A percentile compares a stretch with the other conserved stretches of the same genome.
phyloP scores from a whole-genome alignment of 208 protist species.

The Naegleria lovaniensis region DNA sequence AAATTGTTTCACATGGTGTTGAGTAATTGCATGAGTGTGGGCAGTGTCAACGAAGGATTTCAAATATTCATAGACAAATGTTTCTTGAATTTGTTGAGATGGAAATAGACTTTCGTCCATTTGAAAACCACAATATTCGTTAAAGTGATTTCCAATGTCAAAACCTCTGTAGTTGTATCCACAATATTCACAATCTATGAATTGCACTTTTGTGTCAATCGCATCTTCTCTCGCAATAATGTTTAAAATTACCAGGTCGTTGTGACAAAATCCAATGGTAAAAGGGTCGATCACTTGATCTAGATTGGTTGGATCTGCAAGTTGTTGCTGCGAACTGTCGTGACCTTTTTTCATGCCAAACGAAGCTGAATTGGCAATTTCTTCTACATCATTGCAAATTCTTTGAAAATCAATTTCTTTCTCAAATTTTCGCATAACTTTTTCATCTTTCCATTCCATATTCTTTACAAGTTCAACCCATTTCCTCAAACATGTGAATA shows the following conservation, averaged over 20 bases:
- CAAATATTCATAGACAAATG: constrained; percentile 68
- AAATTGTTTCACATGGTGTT: no score
- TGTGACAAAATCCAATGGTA: constrained; percentile 10
- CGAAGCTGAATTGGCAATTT: no score
- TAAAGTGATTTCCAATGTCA: constrained; percentile 82
- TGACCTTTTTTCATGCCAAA: no score
- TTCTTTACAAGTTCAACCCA: not conserved
- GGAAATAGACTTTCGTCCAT: constrained; percentile 65
- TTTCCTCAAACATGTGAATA: not conserved
- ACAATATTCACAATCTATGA: constrained; percentile 86
- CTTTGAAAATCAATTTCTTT: not conserved
- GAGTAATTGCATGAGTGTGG: no score
- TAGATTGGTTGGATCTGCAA: not conserved
- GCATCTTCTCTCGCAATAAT: not conserved
- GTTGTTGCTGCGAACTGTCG: no score
- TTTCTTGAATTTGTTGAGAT: constrained; percentile 53
- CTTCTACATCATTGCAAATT: not conserved
- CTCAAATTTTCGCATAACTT: not conserved
- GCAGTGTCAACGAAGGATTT: not conserved
- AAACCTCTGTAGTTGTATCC: constrained; percentile 72
- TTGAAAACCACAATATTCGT: constrained; percentile 76
- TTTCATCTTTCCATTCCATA: not conserved
- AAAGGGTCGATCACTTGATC: not conserved
- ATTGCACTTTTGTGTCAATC: constrained; percentile 41
- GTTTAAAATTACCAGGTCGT: not conserved